These are phyloP conservation scores for Aspergillus awamori DNA, from an alignment of 2,329 filamentous ascomycete species.

Conservation along the genomic window DNA sequence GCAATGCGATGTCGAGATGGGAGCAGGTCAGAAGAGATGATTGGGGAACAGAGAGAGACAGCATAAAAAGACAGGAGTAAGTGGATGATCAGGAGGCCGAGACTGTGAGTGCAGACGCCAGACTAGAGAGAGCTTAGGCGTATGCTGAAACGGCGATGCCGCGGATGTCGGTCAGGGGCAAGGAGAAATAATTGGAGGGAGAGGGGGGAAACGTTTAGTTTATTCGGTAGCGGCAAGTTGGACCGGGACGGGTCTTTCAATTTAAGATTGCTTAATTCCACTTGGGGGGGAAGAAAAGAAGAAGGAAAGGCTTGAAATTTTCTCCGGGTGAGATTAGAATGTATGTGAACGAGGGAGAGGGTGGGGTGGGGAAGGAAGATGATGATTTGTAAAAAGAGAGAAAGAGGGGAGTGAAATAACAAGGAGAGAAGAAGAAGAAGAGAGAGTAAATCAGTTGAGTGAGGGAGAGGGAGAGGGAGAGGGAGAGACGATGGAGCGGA, in stretches of 20 bases:
- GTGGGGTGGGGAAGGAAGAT: slow-evolving; percentile 5
- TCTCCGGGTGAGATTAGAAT: not conserved
- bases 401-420: slow-evolving; percentile 9
- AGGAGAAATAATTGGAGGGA: slow-evolving; percentile 17
- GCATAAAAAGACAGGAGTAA: slow-evolving; percentile 21
- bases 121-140: slow-evolving; percentile 13
- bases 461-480: slow-evolving; percentile 10
- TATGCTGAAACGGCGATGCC: slow-evolving; percentile 29
- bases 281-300: not conserved
- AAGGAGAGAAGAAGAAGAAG: slow-evolving; percentile 5
- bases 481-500: not conserved
- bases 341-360: not conserved
- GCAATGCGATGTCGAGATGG: slow-evolving; percentile 22
- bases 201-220: slow-evolving; percentile 7
- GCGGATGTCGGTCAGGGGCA: slow-evolving; percentile 23
- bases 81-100: slow-evolving; percentile 14
- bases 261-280: slow-evolving; percentile 10
- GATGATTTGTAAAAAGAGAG: slow-evolving; percentile 4
- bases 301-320: slow-evolving; percentile 3
- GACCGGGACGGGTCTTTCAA: not conserved
- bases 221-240: slow-evolving; percentile 12
- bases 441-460: not conserved
- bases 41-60: slow-evolving; percentile 14
- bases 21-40: slow-evolving; percentile 14
- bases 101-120: slow-evolving; percentile 7